Base-by-base conservation (phyloP, 2,329 filamentous ascomycete species). In the Thelonectria rubi region DNA sequence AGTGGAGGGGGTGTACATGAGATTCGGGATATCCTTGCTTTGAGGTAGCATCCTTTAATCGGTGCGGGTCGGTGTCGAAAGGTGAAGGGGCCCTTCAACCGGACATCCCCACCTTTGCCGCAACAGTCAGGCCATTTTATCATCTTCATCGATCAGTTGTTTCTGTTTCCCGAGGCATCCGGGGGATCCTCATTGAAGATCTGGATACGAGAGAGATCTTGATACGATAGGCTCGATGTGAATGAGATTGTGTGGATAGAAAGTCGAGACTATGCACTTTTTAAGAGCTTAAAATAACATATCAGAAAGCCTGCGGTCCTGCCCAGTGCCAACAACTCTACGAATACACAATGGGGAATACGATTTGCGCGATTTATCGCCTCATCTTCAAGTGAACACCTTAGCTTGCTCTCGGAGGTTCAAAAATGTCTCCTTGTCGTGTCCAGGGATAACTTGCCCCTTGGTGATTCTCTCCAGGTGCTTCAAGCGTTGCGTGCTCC, bases 401-500 rank as follows among this genome's bases (percentile, higher is more conserved):
- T 58, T 58, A 15, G 55, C 55, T 15, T 58, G 48, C n/a, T 42
- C 53, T n/a, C 48, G 48, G 3, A 58, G 49, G 15, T 58, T 40
- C 42, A 47, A 21, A 17, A 62, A 49, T 1, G 54, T 58, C 8
- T 62, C 62, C 47, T 67, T 63, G 43, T 66, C 65, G 34, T 69
- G 67, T 11, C 67, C 67, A 7, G 60, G 60, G 18, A 66, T 65
- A 5, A 68, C 20, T 20, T 65, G 58, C 4, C 64, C 65, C 14
- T 52, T 61, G 12, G 56, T 65, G 18, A 60, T 55, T 26, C 64
- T 60, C 42, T 73, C 66, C 10, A 75, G 65, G 12, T 72, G 67
- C 60, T 73, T 73, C 49, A 75, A 57, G 45, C 68, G 56, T 39
- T 74, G 71, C 2, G 70, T 72, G 51, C 72, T 75, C 45, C 72